These are phyloP conservation scores for Ustilago esculenta DNA, from an alignment of 1,284 basidiomycete species.

Conservation along the genomic window DNA sequence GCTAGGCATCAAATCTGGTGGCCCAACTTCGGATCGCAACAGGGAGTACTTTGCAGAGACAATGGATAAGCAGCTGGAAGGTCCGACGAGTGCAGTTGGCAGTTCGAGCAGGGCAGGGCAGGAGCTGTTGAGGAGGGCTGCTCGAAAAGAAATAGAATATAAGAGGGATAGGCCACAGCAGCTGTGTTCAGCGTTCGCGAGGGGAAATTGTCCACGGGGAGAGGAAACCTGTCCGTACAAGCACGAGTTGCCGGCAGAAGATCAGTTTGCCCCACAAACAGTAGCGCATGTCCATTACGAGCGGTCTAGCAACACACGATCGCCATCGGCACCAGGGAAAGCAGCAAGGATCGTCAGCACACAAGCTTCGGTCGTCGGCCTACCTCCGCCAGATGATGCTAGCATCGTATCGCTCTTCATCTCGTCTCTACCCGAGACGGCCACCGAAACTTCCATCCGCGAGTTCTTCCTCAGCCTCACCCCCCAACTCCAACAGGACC, in stretches of 20 bases:
- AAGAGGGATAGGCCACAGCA: constrained; percentile 89
- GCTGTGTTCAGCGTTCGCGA: constrained; percentile 92
- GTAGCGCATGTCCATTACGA: constrained; percentile 81
- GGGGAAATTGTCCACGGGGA: constrained; percentile 92
- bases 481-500: constrained; percentile 69
- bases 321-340: constrained; percentile 73
- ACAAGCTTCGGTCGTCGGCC: constrained; percentile 79
- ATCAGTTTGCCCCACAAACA: background rate
- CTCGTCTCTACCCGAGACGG: constrained; percentile 79
- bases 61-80: constrained; percentile 78
- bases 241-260: constrained; percentile 80
- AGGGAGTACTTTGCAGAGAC: constrained; percentile 81
- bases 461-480: constrained; percentile 73
- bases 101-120: constrained; percentile 73
- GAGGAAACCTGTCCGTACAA: constrained; percentile 91
- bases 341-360: constrained; percentile 85
- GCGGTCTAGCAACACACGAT: constrained; percentile 79
- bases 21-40: constrained; percentile 95
- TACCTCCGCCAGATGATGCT: constrained; percentile 87
- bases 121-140: constrained; percentile 93
- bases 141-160: constrained; percentile 93
- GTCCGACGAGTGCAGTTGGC: constrained; percentile 48
- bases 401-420: constrained; percentile 89
- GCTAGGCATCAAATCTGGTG: constrained; percentile 83
- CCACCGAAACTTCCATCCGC: constrained; percentile 81